phyloP scores from a whole-genome alignment of 2,329 filamentous ascomycete species.

The Fusarium sp. region DNA sequence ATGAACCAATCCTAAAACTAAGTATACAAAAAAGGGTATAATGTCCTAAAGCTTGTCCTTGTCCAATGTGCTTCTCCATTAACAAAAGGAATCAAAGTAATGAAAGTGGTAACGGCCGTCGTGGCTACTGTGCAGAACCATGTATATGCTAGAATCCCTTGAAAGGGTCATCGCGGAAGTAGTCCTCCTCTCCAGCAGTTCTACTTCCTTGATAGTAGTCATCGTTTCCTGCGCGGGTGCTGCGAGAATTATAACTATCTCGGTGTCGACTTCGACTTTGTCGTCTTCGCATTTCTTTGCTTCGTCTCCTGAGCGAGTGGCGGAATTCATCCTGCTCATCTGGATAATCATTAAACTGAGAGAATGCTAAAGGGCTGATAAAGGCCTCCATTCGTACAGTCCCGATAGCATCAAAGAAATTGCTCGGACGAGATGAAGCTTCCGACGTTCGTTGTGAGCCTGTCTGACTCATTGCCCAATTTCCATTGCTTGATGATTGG shows the following conservation, averaged over 20 bases:
- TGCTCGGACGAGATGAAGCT: slow-evolving; percentile 66
- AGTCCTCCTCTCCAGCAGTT: slow-evolving; percentile 69
- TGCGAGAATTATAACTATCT: slow-evolving; percentile 65
- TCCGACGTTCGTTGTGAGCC: slow-evolving; percentile 69
- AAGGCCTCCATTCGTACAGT: slow-evolving; percentile 98
- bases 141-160: slow-evolving; percentile 66
- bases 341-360: slow-evolving; percentile 62
- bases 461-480: slow-evolving; percentile 62
- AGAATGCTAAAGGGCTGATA: slow-evolving; percentile 75
- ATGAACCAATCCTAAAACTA: slow-evolving; percentile 31
- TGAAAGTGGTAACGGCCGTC: slow-evolving; percentile 19
- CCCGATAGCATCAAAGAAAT: slow-evolving; percentile 89
- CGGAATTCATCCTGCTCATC: slow-evolving; percentile 67
- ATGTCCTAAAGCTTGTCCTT: slow-evolving; percentile 30
- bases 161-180: slow-evolving; percentile 73
- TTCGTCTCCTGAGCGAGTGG: slow-evolving; percentile 64
- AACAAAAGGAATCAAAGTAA: slow-evolving; percentile 40
- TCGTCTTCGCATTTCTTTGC: slow-evolving; percentile 68
- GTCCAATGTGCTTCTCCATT: slow-evolving; percentile 16
- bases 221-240: slow-evolving; percentile 60
- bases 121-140: slow-evolving; percentile 13
- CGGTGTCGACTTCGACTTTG: slow-evolving; percentile 69
- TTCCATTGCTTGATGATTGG: slow-evolving; percentile 62
- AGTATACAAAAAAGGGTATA: slow-evolving; percentile 49
- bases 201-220: slow-evolving; percentile 65